phyloP scores from a whole-genome alignment of 1,284 basidiomycete genomes.

The Apiotrichum siamense region DNA sequence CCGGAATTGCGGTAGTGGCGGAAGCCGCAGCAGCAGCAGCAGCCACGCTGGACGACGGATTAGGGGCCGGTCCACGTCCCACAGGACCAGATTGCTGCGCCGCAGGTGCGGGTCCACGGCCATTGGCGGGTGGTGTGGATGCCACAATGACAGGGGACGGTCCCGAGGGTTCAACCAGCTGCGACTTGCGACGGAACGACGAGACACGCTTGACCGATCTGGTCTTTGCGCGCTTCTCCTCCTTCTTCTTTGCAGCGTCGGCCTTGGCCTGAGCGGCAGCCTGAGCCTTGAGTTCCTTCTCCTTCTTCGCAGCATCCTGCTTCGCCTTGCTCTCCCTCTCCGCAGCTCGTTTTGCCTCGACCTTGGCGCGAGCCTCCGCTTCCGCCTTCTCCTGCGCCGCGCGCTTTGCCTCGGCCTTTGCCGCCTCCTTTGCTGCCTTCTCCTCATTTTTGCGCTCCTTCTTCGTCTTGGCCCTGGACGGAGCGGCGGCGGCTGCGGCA shows the following conservation, averaged over 20 bases:
- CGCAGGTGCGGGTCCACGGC: no score
- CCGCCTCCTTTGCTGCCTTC: constrained; percentile 21
- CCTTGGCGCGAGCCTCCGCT: constrained; percentile 21
- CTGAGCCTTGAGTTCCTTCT: constrained; percentile 17
- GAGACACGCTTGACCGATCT: constrained; percentile 1
- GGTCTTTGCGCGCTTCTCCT: constrained; percentile 19
- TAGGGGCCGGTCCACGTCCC: no score
- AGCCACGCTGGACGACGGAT: background rate
- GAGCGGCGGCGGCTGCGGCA: constrained; percentile 1
- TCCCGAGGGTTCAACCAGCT: background rate
- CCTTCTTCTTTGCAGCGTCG: constrained; percentile 11
- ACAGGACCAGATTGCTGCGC: no score
- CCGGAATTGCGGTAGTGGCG: background rate
- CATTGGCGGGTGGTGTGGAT: no score
- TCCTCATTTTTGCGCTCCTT: constrained; percentile 66
- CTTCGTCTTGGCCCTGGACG: constrained; percentile 57
- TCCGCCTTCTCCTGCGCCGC: constrained; percentile 4
- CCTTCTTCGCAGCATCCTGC: constrained; percentile 23
- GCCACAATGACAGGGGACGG: no score
- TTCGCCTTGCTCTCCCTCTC: constrained; percentile 18
- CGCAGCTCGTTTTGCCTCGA: constrained; percentile 6
- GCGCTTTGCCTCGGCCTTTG: constrained; percentile 8
- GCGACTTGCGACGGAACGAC: constrained; percentile 1
- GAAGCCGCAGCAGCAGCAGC: background rate
- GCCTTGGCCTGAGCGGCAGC: constrained; percentile 18